A percentile compares a stretch with the other conserved stretches of the same genome.
phyloP scores from a whole-genome alignment of 257 asterid genomes.

The Nicotiana attenuata region DNA sequence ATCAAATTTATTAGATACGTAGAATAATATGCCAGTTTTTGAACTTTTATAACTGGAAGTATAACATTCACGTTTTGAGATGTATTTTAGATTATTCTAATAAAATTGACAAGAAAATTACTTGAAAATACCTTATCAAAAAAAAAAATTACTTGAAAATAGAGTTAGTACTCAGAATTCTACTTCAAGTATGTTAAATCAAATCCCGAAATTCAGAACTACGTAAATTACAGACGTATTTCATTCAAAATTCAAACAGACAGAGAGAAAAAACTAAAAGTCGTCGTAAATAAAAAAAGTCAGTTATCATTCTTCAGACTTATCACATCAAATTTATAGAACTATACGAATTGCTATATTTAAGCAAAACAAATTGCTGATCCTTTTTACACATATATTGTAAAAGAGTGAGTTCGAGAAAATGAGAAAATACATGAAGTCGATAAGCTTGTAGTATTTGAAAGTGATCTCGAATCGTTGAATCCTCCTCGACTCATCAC shows the following conservation, averaged over 20 bases:
- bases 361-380: neutral
- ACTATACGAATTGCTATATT: neutral
- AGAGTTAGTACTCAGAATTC: neutral
- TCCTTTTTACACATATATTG: neutral
- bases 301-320: neutral
- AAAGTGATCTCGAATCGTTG: conserved; percentile 35
- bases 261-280: neutral
- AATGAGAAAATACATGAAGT: conserved; percentile 25
- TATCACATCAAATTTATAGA: neutral
- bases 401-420: neutral
- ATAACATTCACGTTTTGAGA: neutral
- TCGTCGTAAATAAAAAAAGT: neutral
- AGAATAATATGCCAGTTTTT: neutral
- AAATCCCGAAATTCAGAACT: neutral
- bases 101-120: neutral
- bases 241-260: neutral
- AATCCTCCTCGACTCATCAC: conserved; percentile 23
- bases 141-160: neutral
- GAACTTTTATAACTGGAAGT: neutral
- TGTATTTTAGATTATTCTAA: neutral
- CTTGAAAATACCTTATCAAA: neutral
- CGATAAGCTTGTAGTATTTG: conserved; percentile 27
- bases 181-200: neutral
- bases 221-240: neutral
- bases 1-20: neutral